Conservation (phyloP, 495 filamentous ascomycete genomes). For the Copromyces sp. region DNA sequence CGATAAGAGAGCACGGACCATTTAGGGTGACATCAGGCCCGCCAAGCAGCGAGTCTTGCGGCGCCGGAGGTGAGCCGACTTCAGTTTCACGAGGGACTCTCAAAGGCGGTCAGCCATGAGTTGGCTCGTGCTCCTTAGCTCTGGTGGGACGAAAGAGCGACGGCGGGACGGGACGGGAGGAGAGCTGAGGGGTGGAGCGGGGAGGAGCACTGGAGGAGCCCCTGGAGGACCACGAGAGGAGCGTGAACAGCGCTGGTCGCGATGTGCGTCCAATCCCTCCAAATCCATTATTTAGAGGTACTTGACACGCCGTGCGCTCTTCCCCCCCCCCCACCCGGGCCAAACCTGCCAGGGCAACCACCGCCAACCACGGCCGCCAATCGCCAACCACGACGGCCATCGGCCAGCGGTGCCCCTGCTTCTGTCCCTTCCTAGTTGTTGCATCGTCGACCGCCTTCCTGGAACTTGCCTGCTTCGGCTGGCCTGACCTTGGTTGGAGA, state of each 20-base stretch:
- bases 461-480: background rate
- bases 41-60: background rate
- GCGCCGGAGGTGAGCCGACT: too few species aligned
- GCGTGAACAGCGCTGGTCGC: background rate
- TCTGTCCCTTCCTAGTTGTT: background rate
- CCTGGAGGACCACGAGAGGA: background rate
- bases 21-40: constrained; percentile 8
- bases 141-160: background rate
- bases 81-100: background rate
- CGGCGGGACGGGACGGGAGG: background rate
- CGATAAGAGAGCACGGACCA: constrained; percentile 5
- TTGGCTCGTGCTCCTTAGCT: background rate
- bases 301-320: background rate
- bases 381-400: background rate
- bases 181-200: background rate
- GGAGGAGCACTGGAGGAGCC: background rate
- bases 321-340: too few species aligned
- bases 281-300: background rate
- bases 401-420: background rate
- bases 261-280: background rate
- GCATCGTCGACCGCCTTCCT: background rate
- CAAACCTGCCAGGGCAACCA: background rate
- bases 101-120: background rate
- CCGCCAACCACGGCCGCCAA: background rate
- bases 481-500: background rate